Evolutionary conservation across 495 filamentous ascomycete genomes (phyloP), one percentile per base, ranked within the genome.

Genomic region (Margaritispora aquatica): DNA sequence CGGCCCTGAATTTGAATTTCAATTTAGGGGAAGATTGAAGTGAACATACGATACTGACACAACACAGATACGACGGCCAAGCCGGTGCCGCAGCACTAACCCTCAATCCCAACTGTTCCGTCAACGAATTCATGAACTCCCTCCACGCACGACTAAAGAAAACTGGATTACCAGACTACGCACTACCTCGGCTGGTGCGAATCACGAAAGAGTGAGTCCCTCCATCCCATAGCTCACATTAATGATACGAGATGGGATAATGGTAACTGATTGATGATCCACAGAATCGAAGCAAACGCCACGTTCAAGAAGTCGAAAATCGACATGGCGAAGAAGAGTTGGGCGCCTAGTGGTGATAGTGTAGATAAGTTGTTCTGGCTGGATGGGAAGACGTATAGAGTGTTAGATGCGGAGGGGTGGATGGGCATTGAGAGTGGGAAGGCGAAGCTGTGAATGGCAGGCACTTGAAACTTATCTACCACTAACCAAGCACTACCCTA

Each of bases 221-320:
- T 27, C 3, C 34, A 1, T 29, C 23, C 4, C 15, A n/a, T n/a
- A n/a, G n/a, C n/a, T n/a, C n/a, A n/a, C n/a, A n/a, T n/a, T n/a
- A n/a, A n/a, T n/a, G n/a, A n/a, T n/a, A n/a, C n/a, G n/a, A n/a
- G n/a, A n/a, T n/a, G n/a, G n/a, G n/a, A n/a, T n/a, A n/a, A n/a
- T n/a, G n/a, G n/a, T n/a, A n/a, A n/a, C n/a, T n/a, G n/a, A n/a
- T n/a, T n/a, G n/a, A n/a, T n/a, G n/a, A n/a, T n/a, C n/a, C n/a
- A 17, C 20, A 80, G 77, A 63, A 77, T 81, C 49, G 70, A 71
- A 44, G 75, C 77, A 1, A 75, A 74, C 24, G 76, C 74, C 5
- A 81, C 76, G 1, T 81, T 81, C 68, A 81, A 81, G 59, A 76
- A 81, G 61, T 73, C 78, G 15, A 81, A 79, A 58, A 72, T 71